Conservation (phyloP, 805 yeast genomes). For the Alloascoidea hylecoeti region DNA sequence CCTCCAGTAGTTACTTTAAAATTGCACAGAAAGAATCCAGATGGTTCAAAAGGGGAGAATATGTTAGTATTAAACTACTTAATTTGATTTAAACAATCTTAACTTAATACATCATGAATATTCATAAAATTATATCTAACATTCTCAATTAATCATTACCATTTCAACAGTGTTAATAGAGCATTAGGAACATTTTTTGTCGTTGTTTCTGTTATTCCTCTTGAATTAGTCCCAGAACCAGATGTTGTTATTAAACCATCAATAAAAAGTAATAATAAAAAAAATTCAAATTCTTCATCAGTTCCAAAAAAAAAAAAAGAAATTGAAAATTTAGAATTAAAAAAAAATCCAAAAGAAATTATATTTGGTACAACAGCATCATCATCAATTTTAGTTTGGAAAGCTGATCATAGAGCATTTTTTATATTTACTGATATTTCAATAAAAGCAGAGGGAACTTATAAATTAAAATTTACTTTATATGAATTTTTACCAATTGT, state of each 20-base stretch:
- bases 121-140: too few relatives aligned
- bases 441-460: constrained; percentile 18
- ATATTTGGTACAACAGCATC: not conserved
- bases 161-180: not conserved
- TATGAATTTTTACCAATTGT: constrained; percentile 13
- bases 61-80: too few relatives aligned
- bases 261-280: not conserved
- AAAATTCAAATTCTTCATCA: too few relatives aligned
- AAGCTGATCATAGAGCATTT: constrained; percentile 6
- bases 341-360: not conserved
- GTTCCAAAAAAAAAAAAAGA: not conserved
- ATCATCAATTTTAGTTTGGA: not conserved
- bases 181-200: not conserved
- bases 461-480: constrained; percentile 14
- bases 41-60: not conserved
- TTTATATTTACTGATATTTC: constrained; percentile 18
- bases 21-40: not conserved
- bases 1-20: not conserved
- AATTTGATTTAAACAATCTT: too few relatives aligned
- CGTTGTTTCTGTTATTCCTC: not conserved
- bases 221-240: not conserved
- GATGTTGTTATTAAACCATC: not conserved
- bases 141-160: not conserved
- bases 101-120: too few relatives aligned
- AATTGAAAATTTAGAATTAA: not conserved